phyloP scores from a whole-genome alignment of 345 rosid genomes.

The Anastatica hierochuntica region DNA sequence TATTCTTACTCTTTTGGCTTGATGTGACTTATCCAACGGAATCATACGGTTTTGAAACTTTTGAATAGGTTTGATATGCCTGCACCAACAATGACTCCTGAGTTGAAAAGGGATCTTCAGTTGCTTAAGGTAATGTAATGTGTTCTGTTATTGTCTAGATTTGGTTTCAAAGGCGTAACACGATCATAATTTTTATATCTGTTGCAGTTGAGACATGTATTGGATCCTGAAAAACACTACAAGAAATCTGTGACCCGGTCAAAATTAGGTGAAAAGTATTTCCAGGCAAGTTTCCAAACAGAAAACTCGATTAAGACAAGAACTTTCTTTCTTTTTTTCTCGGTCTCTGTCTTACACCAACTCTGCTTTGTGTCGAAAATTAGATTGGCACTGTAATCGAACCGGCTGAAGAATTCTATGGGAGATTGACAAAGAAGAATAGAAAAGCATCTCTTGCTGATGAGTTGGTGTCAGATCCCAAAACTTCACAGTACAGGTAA shows the following conservation, averaged over 20 bases:
- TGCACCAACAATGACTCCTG: conserved; percentile 72
- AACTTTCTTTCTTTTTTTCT: background rate
- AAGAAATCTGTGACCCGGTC: conserved; percentile 58
- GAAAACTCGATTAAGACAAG: background rate
- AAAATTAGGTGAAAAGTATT: conserved; percentile 60
- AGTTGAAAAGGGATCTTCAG: conserved; percentile 84
- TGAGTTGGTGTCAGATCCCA: conserved; percentile 61
- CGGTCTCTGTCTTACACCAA: background rate
- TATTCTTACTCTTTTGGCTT: background rate
- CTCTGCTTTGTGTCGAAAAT: background rate
- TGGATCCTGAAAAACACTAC: conserved; percentile 83
- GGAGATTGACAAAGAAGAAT: conserved; percentile 73
- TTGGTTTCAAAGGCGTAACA: background rate
- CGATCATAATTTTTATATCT: background rate
- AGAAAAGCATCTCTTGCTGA: conserved; percentile 76
- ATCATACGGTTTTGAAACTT: background rate
- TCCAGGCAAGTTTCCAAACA: conserved; percentile 48
- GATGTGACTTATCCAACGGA: background rate
- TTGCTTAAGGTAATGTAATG: conserved; percentile 70
- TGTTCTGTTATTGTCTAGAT: background rate
- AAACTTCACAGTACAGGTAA: conserved; percentile 53
- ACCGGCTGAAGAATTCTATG: conserved; percentile 50
- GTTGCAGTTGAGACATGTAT: conserved; percentile 56
- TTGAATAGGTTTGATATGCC: conserved; percentile 86
- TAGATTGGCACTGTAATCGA: conserved; percentile 85